Evolutionary conservation across 768 basidiomycete genomes (phyloP).

Genomic region (Mycena floridula): DNA sequence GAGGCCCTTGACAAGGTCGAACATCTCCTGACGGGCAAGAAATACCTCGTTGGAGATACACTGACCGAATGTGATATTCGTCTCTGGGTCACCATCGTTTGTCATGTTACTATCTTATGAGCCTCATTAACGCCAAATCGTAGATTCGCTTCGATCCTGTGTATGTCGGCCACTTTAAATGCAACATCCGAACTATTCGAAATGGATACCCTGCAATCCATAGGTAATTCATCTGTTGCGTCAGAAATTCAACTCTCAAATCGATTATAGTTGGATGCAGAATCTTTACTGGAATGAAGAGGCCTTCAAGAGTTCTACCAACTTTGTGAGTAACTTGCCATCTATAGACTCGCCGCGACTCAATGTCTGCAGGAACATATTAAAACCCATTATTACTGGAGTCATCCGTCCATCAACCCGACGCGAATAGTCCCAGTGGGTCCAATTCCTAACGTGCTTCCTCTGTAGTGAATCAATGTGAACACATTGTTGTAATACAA

Average conservation of each 20-base stretch:
- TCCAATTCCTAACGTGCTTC: slow-evolving; percentile 62
- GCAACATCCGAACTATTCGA: slow-evolving; percentile 82
- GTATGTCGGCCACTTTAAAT: slow-evolving; percentile 92
- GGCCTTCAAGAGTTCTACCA: slow-evolving; percentile 82
- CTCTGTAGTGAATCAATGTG: slow-evolving; percentile 32
- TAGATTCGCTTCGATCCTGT: slow-evolving; percentile 87
- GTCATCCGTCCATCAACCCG: slow-evolving; percentile 68
- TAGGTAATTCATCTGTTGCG: slow-evolving; percentile 27
- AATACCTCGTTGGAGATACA: slow-evolving; percentile 76
- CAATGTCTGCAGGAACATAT: not conserved
- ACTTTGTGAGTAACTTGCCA: slow-evolving; percentile 67
- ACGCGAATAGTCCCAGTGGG: slow-evolving; percentile 72
- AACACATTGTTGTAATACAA: slow-evolving; percentile 3
- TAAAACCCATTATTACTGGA: slow-evolving; percentile 66
- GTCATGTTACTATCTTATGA: slow-evolving; percentile 18
- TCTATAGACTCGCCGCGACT: not conserved
- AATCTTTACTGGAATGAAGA: slow-evolving; percentile 88
- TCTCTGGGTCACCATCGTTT: slow-evolving; percentile 88
- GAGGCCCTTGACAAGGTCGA: slow-evolving; percentile 79
- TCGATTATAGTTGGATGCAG: slow-evolving; percentile 60
- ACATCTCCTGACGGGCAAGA: slow-evolving; percentile 65
- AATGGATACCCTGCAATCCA: slow-evolving; percentile 83
- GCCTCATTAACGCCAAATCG: not conserved
- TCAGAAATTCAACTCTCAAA: not conserved
- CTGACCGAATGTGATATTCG: slow-evolving; percentile 85